These are phyloP conservation scores for Artomyces pyxidatus DNA, from an alignment of 768 basidiomycete species.

Conservation along the genomic window DNA sequence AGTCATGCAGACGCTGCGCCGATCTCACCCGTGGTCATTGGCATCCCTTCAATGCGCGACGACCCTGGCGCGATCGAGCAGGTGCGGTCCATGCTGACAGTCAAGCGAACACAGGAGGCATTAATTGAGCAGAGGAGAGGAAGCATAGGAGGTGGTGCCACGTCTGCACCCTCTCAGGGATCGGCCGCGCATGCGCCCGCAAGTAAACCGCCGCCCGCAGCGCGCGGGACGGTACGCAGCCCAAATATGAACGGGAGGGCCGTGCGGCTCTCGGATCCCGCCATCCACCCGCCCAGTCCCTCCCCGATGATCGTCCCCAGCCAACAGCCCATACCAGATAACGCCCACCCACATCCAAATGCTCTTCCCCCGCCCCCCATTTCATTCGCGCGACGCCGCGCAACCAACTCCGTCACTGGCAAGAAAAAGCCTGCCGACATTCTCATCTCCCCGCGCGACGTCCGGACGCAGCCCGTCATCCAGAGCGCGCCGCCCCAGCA, in stretches of 20 bases:
- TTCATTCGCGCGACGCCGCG: conserved; percentile 70
- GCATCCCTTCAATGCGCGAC: conserved; percentile 48
- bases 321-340: conserved; percentile 15
- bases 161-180: conserved; percentile 13
- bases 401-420: conserved; percentile 48
- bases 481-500: conserved; percentile 72
- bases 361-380: conserved; percentile 64
- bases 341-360: conserved; percentile 22
- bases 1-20: conserved; percentile 38
- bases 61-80: conserved; percentile 52
- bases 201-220: conserved; percentile 26
- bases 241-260: conserved; percentile 19
- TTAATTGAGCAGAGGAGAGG: conserved; percentile 63
- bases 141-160: conserved; percentile 37
- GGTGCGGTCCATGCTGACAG: conserved; percentile 50
- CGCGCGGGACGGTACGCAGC: conserved; percentile 20
- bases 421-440: conserved; percentile 73
- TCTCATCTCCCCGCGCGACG: conserved; percentile 62
- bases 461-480: conserved; percentile 49
- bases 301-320: conserved; percentile 18
- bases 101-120: conserved; percentile 67
- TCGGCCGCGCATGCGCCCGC: conserved; percentile 19
- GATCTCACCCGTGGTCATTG: conserved; percentile 60
- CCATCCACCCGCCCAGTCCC: conserved; percentile 26
- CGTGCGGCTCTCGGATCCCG: conserved; percentile 15